Evolutionary conservation across 345 rosid genomes (phyloP), one percentile per base, ranked within the genome.

Genomic region (Raphanus raphanistrum): DNA sequence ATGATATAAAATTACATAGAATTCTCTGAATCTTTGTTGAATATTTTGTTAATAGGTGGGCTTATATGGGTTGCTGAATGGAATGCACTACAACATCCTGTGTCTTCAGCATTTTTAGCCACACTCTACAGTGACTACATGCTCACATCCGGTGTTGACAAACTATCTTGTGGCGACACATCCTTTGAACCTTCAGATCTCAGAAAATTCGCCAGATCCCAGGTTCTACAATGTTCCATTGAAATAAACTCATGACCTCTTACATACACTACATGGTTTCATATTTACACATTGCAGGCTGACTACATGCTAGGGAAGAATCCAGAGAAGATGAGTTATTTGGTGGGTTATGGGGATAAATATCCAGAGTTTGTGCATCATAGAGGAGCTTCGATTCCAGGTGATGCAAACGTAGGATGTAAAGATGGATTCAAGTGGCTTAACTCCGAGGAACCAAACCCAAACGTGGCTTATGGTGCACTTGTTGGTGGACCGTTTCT

Each of bases 321-420:
- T 63, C 82, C 79, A 4, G 72, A 69, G 76, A 64, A 75, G 64
- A 80, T 80, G 79, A 80, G 82, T 26, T 80, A 74, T 55, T 70
- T 80, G 54, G 82, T 80, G 41, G 82, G 79, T 3, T 80, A 54
- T 36, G 83, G 83, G 21, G 83, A 80, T 11, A 76, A 77, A 57
- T 92, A 85, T 80, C 97, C 98, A 16, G 84, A 74, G 50, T 84
- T 81, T 59, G 90, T 92, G 45, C 98, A 94, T 82, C 98, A 90
- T 59, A 85, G 97, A 77, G 98, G 98, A 72, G 83, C 98, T 75
- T 94, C 98, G 7, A 92, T 94, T 64, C 97, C 98, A 28, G 86
- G 60, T 0, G 65, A 85, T 65, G 92, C 87, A 9, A 28, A 75
- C 8, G 76, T 88, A 0, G 84, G 86, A 66, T 92, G 98, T 87